These are phyloP conservation scores for Adansonia digitata DNA, from an alignment of 345 rosid genomes.

Conservation along the genomic window DNA sequence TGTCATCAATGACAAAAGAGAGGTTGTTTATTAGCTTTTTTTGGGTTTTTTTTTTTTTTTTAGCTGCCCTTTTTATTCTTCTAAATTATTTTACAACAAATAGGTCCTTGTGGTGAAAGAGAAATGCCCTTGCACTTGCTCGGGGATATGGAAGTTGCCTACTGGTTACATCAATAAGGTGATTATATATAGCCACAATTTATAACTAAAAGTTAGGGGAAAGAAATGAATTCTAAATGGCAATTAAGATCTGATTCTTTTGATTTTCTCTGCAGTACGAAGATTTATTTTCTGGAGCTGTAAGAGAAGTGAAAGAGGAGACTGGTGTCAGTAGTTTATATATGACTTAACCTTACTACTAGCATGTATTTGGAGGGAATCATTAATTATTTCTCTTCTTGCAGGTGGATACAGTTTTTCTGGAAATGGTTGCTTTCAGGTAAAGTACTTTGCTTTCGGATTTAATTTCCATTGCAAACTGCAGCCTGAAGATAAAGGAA, in stretches of 20 bases:
- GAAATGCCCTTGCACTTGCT: constrained; percentile 37
- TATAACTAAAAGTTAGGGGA: background rate
- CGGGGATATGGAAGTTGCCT: constrained; percentile 48
- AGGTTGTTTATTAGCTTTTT: constrained; percentile 21
- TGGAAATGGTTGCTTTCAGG: constrained; percentile 49
- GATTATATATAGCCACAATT: background rate
- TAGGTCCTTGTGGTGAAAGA: constrained; percentile 54
- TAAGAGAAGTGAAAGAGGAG: constrained; percentile 60
- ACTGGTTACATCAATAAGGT: constrained; percentile 53
- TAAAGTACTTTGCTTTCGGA: background rate
- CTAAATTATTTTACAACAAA: background rate
- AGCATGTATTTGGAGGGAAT: no score
- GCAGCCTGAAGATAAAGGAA: no score
- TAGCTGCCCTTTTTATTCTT: background rate
- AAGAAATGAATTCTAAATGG: background rate
- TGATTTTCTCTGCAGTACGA: constrained; percentile 30
- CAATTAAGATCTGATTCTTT: background rate
- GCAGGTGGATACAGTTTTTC: constrained; percentile 42
- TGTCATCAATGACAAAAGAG: constrained; percentile 33
- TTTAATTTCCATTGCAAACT: background rate
- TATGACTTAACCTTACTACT: background rate
- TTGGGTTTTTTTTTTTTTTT: background rate
- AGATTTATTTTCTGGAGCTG: constrained; percentile 44
- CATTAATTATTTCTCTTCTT: background rate
- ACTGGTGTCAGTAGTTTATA: constrained; percentile 35